phyloP scores from a whole-genome alignment of 78 protist genomes.

The Planoprotostelium fungivorum region DNA sequence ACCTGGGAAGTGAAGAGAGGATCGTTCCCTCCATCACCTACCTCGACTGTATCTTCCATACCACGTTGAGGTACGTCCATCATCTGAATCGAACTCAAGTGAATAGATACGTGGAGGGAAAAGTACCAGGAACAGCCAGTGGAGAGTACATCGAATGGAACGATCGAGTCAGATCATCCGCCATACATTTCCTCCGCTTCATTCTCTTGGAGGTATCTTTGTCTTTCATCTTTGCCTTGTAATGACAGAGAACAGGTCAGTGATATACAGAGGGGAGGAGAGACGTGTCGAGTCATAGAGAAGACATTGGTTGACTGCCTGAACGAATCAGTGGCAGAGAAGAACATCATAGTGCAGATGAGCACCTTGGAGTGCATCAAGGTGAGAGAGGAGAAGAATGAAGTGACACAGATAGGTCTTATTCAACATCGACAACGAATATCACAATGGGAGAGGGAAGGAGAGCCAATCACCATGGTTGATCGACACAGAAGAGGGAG shows the following conservation, averaged over 20 bases:
- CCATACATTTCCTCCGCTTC: neutral
- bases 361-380: neutral
- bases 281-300: neutral
- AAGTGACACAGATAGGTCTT: neutral
- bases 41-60: neutral
- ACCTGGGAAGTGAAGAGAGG: neutral
- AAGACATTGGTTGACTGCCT: neutral
- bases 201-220: neutral
- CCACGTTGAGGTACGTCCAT: neutral
- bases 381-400: neutral
- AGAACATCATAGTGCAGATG: neutral
- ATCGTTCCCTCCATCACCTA: neutral
- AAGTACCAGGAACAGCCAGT: neutral
- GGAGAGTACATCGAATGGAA: neutral
- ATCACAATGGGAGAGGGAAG: neutral
- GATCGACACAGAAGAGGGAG: neutral
- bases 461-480: neutral
- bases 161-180: neutral
- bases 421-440: neutral
- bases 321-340: neutral
- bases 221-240: too few relatives aligned
- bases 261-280: neutral
- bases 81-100: neutral
- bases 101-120: neutral
- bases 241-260: neutral